phyloP scores from a whole-genome alignment of 2,329 filamentous ascomycete genomes.

The Trichoderma harzianum region DNA sequence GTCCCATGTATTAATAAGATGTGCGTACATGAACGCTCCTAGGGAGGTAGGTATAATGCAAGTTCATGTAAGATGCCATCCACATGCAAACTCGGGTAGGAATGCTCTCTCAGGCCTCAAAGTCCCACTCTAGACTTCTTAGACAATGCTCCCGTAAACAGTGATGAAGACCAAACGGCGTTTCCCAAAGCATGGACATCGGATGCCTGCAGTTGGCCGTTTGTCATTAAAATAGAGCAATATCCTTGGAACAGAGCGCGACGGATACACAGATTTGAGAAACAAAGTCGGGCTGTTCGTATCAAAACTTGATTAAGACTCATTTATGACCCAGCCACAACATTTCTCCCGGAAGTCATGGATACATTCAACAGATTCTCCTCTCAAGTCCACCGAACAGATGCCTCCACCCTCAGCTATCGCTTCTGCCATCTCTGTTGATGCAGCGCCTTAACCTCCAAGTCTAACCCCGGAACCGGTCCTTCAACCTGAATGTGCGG shows the following conservation, averaged over 20 bases:
- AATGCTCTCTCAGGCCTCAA: neutral
- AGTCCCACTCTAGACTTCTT: neutral
- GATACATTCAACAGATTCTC: neutral
- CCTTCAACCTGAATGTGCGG: conserved; percentile 30
- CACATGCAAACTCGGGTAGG: neutral
- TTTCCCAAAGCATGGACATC: neutral
- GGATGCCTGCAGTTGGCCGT: neutral
- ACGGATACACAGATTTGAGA: neutral
- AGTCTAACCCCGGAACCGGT: conserved; percentile 29
- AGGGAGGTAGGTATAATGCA: neutral
- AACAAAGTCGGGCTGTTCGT: neutral
- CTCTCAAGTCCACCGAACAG: neutral
- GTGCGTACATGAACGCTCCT: neutral
- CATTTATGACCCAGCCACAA: neutral
- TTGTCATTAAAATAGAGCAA: neutral
- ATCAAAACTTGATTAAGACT: neutral
- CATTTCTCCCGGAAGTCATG: neutral
- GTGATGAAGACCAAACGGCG: neutral
- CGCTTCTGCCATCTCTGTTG: conserved; percentile 5
- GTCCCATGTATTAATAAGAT: no score
- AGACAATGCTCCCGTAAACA: neutral
- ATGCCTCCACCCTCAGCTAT: neutral
- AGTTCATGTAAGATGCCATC: neutral
- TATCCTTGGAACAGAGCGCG: neutral
- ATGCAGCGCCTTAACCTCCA: conserved; percentile 31